Conservation (phyloP, 208 protist species). For the Acanthamoeba triangularis region DNA sequence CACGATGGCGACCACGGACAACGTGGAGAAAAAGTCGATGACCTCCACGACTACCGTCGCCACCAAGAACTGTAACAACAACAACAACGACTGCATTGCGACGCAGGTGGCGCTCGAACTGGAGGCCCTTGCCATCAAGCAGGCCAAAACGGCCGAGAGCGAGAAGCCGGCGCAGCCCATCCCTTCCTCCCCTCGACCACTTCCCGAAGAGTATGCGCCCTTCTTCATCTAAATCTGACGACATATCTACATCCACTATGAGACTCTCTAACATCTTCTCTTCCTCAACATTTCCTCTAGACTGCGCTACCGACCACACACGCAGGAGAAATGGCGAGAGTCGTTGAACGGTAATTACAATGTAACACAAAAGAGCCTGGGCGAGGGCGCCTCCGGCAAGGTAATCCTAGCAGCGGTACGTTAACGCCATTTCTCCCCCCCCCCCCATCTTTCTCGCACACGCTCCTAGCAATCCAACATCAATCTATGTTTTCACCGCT, state of each 20-base stretch:
- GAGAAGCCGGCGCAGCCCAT: not conserved
- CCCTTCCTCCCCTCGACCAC: slow-evolving; percentile 17
- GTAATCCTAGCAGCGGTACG: slow-evolving; percentile 16
- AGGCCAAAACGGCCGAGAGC: not conserved
- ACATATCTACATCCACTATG: not conserved
- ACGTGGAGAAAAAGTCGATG: not conserved
- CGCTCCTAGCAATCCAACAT: too few species aligned
- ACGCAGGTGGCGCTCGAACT: not conserved
- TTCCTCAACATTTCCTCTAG: not conserved
- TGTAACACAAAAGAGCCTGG: slow-evolving; percentile 35
- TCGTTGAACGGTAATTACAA: slow-evolving; percentile 56
- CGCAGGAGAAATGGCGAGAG: not conserved
- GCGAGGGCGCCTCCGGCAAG: slow-evolving; percentile 50
- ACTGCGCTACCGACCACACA: not conserved
- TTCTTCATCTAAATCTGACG: not conserved
- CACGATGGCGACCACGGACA: not conserved
- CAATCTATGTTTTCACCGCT: not conserved
- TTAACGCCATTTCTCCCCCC: not conserved
- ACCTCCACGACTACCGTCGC: not conserved
- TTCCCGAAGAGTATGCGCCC: not conserved
- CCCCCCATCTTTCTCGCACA: not conserved
- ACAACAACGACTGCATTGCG: not conserved
- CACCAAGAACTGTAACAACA: not conserved
- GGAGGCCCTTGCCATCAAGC: not conserved
- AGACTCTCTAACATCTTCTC: not conserved